Base-by-base conservation (phyloP, 495 filamentous ascomycete species). In the Cryomyces minteri region DNA sequence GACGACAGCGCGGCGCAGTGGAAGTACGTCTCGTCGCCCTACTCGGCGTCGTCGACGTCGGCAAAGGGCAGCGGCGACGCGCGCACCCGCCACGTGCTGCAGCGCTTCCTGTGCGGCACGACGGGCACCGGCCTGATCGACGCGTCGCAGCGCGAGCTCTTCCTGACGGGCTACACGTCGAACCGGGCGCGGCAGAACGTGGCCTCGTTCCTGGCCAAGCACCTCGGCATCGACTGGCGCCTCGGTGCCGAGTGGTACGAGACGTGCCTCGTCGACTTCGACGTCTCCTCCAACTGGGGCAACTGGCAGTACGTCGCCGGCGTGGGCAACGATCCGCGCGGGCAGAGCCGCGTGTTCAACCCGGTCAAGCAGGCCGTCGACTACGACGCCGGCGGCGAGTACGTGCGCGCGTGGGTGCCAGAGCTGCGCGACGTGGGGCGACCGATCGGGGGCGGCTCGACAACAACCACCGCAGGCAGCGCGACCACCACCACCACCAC, bases 241-340 rank as follows among this genome's bases (percentile, higher is more conserved):
- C 62, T 82, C 28, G 81, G 81, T 4, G 80, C 77, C 4, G 81
- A 86, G 57, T 86, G 79, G 79, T 84, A 83, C 55, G 81, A 84
- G 55, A 68, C 66, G 49, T 54, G 76, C 46, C 68, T 84, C 8
- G 63, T 74, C 31, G 81, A 84, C 54, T 84, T 84, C 56, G 81
- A 86, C 50, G 63, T 80, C 8, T 69, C 68, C 32, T 76, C 66
- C 40, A 84, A 85, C 54, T 86, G 78, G 79, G 74, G 74, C 34
- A 84, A 82, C 52, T 86, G 79, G 81, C 78, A 82, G 59, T 84
- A 84, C 51, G 69, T 73, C 6, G 68, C 78, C 0, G 80, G 81
- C 5, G 79, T 84, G 0, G 81, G 81, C 18, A 84, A 83, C 54
- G 80, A 84, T 53, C 81, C 80, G 0, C 55, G 76, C 31, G 70